Evolutionary conservation across 2,329 filamentous ascomycete genomes (phyloP), one percentile per base, ranked within the genome.

Genomic region (Diaporthe velutina): DNA sequence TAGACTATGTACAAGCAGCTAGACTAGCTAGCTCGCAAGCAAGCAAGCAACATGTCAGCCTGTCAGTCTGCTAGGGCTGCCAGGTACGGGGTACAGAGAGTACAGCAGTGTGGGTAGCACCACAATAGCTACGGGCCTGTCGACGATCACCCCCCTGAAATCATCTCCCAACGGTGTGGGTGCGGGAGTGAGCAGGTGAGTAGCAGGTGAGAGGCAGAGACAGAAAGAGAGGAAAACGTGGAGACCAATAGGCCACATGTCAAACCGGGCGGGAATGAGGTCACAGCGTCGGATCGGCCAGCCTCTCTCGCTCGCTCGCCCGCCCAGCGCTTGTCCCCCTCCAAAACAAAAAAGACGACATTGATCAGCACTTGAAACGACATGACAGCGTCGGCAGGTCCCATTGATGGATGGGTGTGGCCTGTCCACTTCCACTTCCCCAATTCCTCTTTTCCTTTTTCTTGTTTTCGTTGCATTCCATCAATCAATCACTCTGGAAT

Each of bases 361-460:
- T 54, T 68, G 64, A 68, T 54, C 64, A 28, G 33, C 64, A 68
- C 64, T 68, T 68, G 64, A 68, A 68, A 68, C 64, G 48, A 68
- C 64, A 68, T 68, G 64, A 68, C 48, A 68, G 45, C 61, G 45
- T 25, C 30, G 45, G 42, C 45, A 38, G 42, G 42, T 17, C 28
- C 61, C 42, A 30, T 17, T 10, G 35, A 38, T 5, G 35, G 58
- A 30, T 22, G 35, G 57, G 35, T n/a, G 58, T 30, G 40, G 40
- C 40, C 60, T 68, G 33, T 40, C 48, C 48, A 68, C 48, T 54
- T 58, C 5, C 30, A 10, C 35, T 38, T 58, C 22, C 55, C n/a
- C n/a, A n/a, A n/a, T n/a, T n/a, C n/a, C n/a, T n/a, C n/a, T 58
- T 19, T 58, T 35, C 40, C 30, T 48, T 19, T 64, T 42, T 25